A percentile compares a stretch with the other conserved stretches of the same genome.
Conservation (phyloP, 805 yeast species). For the Candida takata region DNA sequence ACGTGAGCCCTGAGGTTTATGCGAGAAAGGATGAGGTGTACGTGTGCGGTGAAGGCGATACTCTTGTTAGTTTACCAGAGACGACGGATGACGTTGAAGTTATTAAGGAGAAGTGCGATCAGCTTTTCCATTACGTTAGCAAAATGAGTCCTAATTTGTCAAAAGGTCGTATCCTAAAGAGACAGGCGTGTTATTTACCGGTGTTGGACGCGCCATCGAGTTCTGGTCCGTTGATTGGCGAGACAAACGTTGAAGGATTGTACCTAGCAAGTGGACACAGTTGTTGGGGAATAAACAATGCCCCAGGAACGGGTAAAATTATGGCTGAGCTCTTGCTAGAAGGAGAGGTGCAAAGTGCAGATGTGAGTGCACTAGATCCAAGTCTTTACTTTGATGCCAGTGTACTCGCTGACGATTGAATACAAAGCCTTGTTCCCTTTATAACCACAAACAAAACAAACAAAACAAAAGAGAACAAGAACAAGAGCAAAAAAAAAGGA, state of each 20-base stretch:
- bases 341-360: constrained; percentile 73
- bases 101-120: constrained; percentile 81
- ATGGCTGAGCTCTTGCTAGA: constrained; percentile 83
- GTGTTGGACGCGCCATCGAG: constrained; percentile 89
- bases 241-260: constrained; percentile 76
- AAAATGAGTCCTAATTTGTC: constrained; percentile 62
- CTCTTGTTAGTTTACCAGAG: constrained; percentile 84
- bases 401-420: constrained; percentile 19
- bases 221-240: constrained; percentile 91
- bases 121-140: constrained; percentile 73
- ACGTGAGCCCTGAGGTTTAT: constrained; percentile 88
- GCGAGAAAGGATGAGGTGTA: constrained; percentile 94
- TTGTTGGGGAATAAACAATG: constrained; percentile 98
- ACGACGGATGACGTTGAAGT: constrained; percentile 92
- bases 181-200: constrained; percentile 95
- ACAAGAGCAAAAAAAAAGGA: no score
- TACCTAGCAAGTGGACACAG: constrained; percentile 89
- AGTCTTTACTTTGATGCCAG: constrained; percentile 77
- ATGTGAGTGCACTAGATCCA: constrained; percentile 79
- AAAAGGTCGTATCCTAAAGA: constrained; percentile 66
- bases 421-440: neutral
- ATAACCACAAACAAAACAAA: no score
- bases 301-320: constrained; percentile 93
- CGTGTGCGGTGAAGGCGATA: constrained; percentile 96
- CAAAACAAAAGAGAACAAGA: no score